These are phyloP conservation scores for Xerocomellus intermedius DNA, from an alignment of 768 basidiomycete genomes.

Conservation along the genomic window DNA sequence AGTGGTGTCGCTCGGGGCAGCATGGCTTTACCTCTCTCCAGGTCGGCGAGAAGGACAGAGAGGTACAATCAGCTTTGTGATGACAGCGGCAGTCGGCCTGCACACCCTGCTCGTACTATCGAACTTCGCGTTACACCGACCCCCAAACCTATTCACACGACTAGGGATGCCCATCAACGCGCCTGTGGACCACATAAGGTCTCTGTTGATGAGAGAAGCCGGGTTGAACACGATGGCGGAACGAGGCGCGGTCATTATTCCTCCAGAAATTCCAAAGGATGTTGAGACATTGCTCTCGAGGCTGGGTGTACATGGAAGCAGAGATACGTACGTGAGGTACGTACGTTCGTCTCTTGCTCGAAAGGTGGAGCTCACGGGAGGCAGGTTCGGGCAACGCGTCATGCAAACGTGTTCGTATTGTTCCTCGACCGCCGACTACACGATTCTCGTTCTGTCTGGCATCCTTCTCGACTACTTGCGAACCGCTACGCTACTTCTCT, in stretches of 20 bases:
- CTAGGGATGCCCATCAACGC: constrained; percentile 55
- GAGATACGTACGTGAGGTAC: constrained; percentile 59
- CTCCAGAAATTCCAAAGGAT: constrained; percentile 41
- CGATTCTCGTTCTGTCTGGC: constrained; percentile 53
- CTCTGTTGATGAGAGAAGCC: constrained; percentile 42
- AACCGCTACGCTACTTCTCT: constrained; percentile 47
- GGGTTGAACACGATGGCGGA: constrained; percentile 31
- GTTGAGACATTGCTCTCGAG: constrained; percentile 54
- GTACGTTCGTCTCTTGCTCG: constrained; percentile 11
- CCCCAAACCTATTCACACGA: constrained; percentile 60
- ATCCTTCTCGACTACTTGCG: constrained; percentile 59
- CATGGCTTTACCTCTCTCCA: constrained; percentile 17
- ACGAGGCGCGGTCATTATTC: constrained; percentile 9
- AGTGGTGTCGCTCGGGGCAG: constrained; percentile 15
- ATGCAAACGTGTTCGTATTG: constrained; percentile 68
- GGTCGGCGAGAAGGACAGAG: constrained; percentile 2
- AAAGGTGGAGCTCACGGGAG: neutral
- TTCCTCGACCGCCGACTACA: constrained; percentile 57
- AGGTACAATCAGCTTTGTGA: neutral
- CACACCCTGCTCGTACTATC: constrained; percentile 19
- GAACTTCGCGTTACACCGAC: constrained; percentile 32
- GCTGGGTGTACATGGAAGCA: constrained; percentile 55
- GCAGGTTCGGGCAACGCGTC: constrained; percentile 67
- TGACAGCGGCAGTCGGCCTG: constrained; percentile 11
- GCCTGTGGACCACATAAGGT: constrained; percentile 51